Conservation (phyloP, 352 stramenopile species). For the Phytophthora lateralis region DNA sequence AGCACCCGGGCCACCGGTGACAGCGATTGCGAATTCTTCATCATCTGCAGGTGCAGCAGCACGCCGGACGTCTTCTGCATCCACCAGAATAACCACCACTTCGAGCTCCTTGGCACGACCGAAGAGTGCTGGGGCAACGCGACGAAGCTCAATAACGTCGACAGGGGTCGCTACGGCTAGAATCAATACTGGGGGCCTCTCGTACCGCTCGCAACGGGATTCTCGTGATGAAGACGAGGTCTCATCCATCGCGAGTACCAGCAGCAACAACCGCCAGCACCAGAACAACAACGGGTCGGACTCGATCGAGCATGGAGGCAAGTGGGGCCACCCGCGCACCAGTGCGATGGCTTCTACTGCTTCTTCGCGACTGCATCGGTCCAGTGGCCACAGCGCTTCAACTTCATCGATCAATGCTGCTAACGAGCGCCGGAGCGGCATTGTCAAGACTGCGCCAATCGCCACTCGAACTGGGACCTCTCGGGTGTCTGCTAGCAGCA, state of each 20-base stretch:
- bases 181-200: slow-evolving; percentile 18
- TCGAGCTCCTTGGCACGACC: slow-evolving; percentile 46
- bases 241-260: slow-evolving; percentile 25
- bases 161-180: slow-evolving; percentile 10
- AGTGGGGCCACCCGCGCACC: slow-evolving; percentile 55
- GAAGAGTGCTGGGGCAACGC: slow-evolving; percentile 45
- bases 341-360: slow-evolving; percentile 29
- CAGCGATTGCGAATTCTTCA: slow-evolving; percentile 1
- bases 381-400: slow-evolving; percentile 32
- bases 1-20: background rate
- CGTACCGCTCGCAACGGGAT: slow-evolving; percentile 32
- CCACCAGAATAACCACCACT: slow-evolving; percentile 10
- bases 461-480: slow-evolving; percentile 19
- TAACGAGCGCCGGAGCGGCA: slow-evolving; percentile 18
- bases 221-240: slow-evolving; percentile 40
- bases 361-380: slow-evolving; percentile 45
- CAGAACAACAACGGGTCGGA: slow-evolving; percentile 49
- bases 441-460: slow-evolving; percentile 31
- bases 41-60: slow-evolving; percentile 7
- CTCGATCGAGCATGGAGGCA: slow-evolving; percentile 41
- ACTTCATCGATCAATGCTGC: slow-evolving; percentile 38
- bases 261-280: slow-evolving; percentile 29
- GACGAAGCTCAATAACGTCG: slow-evolving; percentile 17
- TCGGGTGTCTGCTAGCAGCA: slow-evolving; percentile 23
- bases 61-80: slow-evolving; percentile 24